Base-by-base conservation (phyloP, 2,329 filamentous ascomycete genomes). In the Periconia digitata region DNA sequence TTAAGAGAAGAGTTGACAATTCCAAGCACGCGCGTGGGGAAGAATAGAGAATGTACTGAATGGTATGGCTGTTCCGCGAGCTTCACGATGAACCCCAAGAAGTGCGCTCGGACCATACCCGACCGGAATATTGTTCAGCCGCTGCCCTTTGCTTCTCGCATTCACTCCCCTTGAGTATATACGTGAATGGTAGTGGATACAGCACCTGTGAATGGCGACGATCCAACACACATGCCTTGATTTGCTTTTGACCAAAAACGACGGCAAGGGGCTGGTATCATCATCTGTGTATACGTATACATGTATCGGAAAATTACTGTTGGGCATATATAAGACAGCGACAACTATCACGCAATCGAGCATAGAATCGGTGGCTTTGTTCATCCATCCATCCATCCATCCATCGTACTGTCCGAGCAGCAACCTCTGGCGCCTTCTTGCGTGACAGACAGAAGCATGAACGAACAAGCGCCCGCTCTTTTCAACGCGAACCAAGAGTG, bases 11-110 rank as follows among this genome's bases (percentile, higher is more conserved):
- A 47, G 38, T 49, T 34, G 53, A 51, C 49, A 32, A 56, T 52
- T 55, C 63, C 60, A 60, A 63, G 47, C 54, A 58, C 54, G n/a
- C 56, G 61, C 53, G 63, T 58, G 52, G 49, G 51, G 60, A 71
- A 71, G 63, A 71, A 71, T 71, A 71, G 62, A 62, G 59, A 64
- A 58, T 56, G 61, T 69, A 68, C n/a, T 65, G 43, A 62, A 67
- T 69, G 65, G 60, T 62, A 55, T 60, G 22, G 52, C 51, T 40
- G 39, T 49, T 44, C 50, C 27, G n/a, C n/a, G n/a, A 32, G 27
- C 27, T 32, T 32, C 27, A 32, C 5, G 23, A 39, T 24, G 39
- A 29, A 20, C 16, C n/a, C n/a, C n/a, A 32, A 15, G 10, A 32
- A 32, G 17, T 10, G 4, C 27, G 24, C 24, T 27, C 24, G 24